Conservation (phyloP, 2,329 filamentous ascomycete species). For the Xylaria multiplex region DNA sequence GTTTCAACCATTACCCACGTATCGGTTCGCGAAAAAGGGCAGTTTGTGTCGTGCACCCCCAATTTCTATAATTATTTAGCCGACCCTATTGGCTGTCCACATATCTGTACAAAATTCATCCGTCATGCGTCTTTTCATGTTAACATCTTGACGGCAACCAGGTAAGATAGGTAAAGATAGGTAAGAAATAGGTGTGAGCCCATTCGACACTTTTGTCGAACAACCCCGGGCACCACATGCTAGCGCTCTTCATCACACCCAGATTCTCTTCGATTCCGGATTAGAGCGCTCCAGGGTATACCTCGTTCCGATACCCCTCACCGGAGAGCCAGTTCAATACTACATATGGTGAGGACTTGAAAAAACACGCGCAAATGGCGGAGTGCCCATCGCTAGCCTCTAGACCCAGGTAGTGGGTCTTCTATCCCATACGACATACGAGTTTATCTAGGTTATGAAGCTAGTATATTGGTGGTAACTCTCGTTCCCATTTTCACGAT, state of each 20-base stretch:
- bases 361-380: neutral
- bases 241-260: neutral
- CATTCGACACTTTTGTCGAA: too few species aligned
- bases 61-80: slow-evolving; percentile 30
- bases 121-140: too few species aligned
- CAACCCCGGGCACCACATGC: neutral
- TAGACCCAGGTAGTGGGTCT: neutral
- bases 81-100: neutral
- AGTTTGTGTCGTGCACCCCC: slow-evolving; percentile 15
- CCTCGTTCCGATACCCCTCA: neutral
- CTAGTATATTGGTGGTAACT: neutral
- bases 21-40: slow-evolving; percentile 7
- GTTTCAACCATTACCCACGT: neutral
- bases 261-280: neutral
- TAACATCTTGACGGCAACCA: too few species aligned
- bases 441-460: neutral
- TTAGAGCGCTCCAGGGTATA: neutral
- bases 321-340: neutral
- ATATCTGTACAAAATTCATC: neutral
- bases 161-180: too few species aligned
- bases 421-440: neutral
- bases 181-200: too few species aligned
- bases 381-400: neutral
- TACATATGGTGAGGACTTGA: neutral
- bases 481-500: neutral